Evolutionary conservation across 371 early-diverging fungal species (phyloP).

Genomic region (Coemansia sp.): DNA sequence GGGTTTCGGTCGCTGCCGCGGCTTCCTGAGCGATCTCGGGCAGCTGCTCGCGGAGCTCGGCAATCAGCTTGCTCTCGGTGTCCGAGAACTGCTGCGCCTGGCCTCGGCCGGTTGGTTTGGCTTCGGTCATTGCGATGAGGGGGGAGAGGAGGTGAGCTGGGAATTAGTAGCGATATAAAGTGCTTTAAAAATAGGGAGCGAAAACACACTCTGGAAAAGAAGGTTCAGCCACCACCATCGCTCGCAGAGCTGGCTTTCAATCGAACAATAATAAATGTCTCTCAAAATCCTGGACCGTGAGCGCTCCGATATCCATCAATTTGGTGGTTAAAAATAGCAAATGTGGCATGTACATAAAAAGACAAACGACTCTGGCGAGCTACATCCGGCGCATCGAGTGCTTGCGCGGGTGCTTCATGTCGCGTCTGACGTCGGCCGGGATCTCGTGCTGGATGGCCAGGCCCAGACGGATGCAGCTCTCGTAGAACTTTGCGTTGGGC

Average conservation of each 20-base stretch:
- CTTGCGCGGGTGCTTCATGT: conserved; percentile 14
- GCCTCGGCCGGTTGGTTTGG: conserved; percentile 7
- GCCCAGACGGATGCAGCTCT: conserved; percentile 22
- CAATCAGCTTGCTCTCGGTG: conserved; percentile 52
- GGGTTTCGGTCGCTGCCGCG: conserved; percentile 38
- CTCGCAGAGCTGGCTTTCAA: too few relatives aligned
- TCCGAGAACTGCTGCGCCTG: conserved; percentile 50
- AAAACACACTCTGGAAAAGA: neutral
- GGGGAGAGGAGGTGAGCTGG: neutral
- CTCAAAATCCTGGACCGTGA: too few relatives aligned
- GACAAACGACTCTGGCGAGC: neutral
- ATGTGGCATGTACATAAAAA: neutral
- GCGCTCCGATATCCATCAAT: too few relatives aligned
- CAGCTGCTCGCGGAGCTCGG: conserved; percentile 53
- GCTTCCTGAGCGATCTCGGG: conserved; percentile 51
- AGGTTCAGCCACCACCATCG: too few relatives aligned
- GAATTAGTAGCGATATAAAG: neutral
- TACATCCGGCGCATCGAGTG: conserved; percentile 1
- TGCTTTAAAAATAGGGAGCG: neutral
- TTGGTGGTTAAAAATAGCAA: neutral
- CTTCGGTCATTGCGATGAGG: conserved; percentile 3
- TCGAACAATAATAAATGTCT: neutral
- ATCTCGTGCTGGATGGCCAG: conserved; percentile 17
- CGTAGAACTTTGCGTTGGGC: conserved; percentile 42
- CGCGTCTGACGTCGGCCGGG: conserved; percentile 9